Evolutionary conservation across 2,329 filamentous ascomycete species (phyloP).

Genomic region (Venturia carpophila): DNA sequence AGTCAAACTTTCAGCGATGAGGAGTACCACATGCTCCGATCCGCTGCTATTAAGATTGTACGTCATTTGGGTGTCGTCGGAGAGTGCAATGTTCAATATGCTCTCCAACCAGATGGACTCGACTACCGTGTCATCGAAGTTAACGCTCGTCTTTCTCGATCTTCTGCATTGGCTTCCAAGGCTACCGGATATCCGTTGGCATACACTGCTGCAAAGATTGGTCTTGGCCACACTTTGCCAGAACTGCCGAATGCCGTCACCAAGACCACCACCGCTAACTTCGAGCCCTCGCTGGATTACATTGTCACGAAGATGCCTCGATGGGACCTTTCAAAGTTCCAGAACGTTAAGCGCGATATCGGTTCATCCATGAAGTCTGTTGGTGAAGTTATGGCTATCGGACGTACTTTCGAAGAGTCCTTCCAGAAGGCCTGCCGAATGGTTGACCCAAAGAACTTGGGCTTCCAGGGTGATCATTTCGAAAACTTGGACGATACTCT

Average conservation of each 20-base stretch:
- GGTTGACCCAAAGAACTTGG: constrained; percentile 84
- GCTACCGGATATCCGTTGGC: constrained; percentile 95
- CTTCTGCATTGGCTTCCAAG: constrained; percentile 93
- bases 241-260: constrained; percentile 97
- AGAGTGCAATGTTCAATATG: constrained; percentile 98
- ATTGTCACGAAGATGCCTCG: constrained; percentile 98
- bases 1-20: constrained; percentile 96
- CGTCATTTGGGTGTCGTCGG: constrained; percentile 94
- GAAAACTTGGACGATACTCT: constrained; percentile 86
- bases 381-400: constrained; percentile 98
- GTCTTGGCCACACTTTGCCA: constrained; percentile 87
- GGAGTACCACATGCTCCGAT: constrained; percentile 98
- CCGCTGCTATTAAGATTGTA: constrained; percentile 96
- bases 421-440: constrained; percentile 98
- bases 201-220: constrained; percentile 97
- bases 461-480: constrained; percentile 93
- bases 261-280: constrained; percentile 97
- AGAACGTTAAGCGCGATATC: constrained; percentile 96
- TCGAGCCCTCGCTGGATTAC: constrained; percentile 94
- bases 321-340: constrained; percentile 98
- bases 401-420: constrained; percentile 95
- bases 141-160: constrained; percentile 95
- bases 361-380: constrained; percentile 99
- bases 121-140: constrained; percentile 99
- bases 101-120: constrained; percentile 88